A percentile compares a stretch with the other conserved stretches of the same genome.
Evolutionary conservation across 208 protist genomes (phyloP).

Genomic region (Novymonas esmeraldas): DNA sequence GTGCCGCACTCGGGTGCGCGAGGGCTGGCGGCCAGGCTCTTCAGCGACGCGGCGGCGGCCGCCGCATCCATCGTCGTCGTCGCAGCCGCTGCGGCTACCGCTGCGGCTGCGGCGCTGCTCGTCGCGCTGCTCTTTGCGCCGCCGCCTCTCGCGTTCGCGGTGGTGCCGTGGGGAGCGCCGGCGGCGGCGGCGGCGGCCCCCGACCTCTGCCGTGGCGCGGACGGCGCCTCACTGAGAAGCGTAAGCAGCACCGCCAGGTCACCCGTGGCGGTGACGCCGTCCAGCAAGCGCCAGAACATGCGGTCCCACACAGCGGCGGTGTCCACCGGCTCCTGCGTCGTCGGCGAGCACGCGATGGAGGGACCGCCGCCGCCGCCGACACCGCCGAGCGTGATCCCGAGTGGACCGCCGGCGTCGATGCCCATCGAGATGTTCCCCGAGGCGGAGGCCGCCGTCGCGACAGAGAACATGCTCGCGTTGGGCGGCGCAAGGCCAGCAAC

Average conservation of each 20-base stretch:
- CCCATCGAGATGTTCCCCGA: slow-evolving; percentile 8
- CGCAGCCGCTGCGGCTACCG: slow-evolving; percentile 11
- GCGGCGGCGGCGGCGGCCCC: not conserved
- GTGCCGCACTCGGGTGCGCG: slow-evolving; percentile 13
- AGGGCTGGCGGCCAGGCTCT: not conserved
- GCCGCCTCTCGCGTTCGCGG: not conserved
- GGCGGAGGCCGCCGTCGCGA: not conserved
- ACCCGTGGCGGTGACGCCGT: slow-evolving; percentile 31
- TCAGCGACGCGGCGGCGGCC: slow-evolving; percentile 6
- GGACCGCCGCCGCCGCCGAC: not conserved
- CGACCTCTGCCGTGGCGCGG: slow-evolving; percentile 12
- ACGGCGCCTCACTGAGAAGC: slow-evolving; percentile 20
- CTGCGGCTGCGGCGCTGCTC: not conserved
- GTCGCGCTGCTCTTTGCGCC: not conserved
- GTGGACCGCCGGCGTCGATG: slow-evolving; percentile 6
- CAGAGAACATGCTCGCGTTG: slow-evolving; percentile 9
- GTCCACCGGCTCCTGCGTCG: slow-evolving; percentile 26
- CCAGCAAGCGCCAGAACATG: slow-evolving; percentile 50
- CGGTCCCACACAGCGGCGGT: slow-evolving; percentile 40
- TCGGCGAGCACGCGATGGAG: slow-evolving; percentile 5
- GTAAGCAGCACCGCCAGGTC: slow-evolving; percentile 38
- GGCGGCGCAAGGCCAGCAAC: not conserved
- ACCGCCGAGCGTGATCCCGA: slow-evolving; percentile 1
- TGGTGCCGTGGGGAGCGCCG: not conserved
- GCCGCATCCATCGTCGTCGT: too few relatives aligned